A percentile compares a stretch with the other conserved stretches of the same genome.
These are phyloP conservation scores for Entomortierella parvispora DNA, from an alignment of 192 early-diverging fungal genomes.

Conservation along the genomic window DNA sequence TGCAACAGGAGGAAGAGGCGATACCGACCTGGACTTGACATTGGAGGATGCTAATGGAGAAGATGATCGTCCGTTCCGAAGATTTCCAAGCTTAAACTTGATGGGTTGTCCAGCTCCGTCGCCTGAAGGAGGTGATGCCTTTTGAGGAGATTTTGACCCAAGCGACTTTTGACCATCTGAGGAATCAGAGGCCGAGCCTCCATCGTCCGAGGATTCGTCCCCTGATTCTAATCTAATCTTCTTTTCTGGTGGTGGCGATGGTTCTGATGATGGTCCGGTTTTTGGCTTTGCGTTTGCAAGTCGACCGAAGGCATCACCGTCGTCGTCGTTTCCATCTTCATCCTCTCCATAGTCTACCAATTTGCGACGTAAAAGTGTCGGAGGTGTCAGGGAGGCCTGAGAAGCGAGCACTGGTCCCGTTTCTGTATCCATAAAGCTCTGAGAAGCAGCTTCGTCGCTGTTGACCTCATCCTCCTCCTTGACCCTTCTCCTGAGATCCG, in stretches of 20 bases:
- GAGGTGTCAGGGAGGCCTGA: constrained; percentile 16
- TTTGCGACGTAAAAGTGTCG: constrained; percentile 18
- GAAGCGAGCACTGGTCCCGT: constrained; percentile 30
- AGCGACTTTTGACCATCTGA: neutral
- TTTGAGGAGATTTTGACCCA: too few species aligned
- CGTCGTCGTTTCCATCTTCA: constrained; percentile 32
- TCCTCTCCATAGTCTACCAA: constrained; percentile 45
- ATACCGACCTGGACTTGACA: constrained; percentile 22
- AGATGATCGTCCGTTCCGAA: constrained; percentile 40
- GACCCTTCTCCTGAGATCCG: constrained; percentile 37
- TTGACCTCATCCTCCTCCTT: constrained; percentile 13
- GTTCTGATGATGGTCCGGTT: neutral
- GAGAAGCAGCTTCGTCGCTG: neutral
- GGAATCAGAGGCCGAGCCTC: neutral
- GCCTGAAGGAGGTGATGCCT: neutral
- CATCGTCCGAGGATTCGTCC: neutral
- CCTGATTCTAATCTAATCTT: constrained; percentile 27
- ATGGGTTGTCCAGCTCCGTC: constrained; percentile 18
- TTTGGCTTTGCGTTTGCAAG: constrained; percentile 1
- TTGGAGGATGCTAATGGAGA: constrained; percentile 28
- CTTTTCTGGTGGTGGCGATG: constrained; percentile 25
- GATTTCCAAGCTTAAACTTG: constrained; percentile 37
- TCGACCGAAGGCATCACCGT: constrained; percentile 21
- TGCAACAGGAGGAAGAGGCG: constrained; percentile 22
- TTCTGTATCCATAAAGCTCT: constrained; percentile 9